These are phyloP conservation scores for Rhodotorula graminis DNA, from an alignment of 768 basidiomycete genomes.

Conservation along the genomic window DNA sequence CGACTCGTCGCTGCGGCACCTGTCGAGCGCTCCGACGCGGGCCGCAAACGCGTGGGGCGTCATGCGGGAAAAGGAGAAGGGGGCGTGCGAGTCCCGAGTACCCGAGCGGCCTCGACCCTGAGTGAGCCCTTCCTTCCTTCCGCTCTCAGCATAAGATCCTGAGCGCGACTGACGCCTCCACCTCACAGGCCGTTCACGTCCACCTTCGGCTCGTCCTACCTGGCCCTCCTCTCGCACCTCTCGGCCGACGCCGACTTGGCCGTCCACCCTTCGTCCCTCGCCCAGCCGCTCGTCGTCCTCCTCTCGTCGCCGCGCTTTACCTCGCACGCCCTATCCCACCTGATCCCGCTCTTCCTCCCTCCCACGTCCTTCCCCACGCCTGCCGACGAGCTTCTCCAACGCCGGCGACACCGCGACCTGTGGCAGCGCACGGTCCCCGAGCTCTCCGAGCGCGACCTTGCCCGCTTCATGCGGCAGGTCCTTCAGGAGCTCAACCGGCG, in stretches of 20 bases:
- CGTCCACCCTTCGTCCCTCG: slow-evolving; percentile 66
- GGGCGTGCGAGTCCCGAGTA: slow-evolving; percentile 32
- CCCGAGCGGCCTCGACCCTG: slow-evolving; percentile 51
- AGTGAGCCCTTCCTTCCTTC: neutral
- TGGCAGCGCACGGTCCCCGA: slow-evolving; percentile 53
- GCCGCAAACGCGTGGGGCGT: slow-evolving; percentile 61
- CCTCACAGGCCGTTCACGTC: neutral
- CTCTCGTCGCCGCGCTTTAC: neutral
- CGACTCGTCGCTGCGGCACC: slow-evolving; percentile 69
- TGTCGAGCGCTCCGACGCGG: slow-evolving; percentile 67
- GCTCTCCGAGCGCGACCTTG: slow-evolving; percentile 55
- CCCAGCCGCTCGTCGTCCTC: slow-evolving; percentile 1
- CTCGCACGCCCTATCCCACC: slow-evolving; percentile 55
- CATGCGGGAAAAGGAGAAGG: neutral
- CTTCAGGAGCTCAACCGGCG: slow-evolving; percentile 59
- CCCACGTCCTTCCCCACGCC: slow-evolving; percentile 46
- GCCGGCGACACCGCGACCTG: slow-evolving; percentile 50
- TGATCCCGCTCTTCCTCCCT: slow-evolving; percentile 59
- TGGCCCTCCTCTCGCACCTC: slow-evolving; percentile 48
- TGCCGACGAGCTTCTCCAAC: slow-evolving; percentile 32
- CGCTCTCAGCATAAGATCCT: neutral
- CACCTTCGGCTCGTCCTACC: slow-evolving; percentile 51
- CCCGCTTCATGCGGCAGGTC: slow-evolving; percentile 58
- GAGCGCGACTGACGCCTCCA: too few relatives aligned
- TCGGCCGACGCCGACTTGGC: slow-evolving; percentile 55